A percentile compares a stretch with the other conserved stretches of the same genome.
These are phyloP conservation scores for Hericium erinaceus DNA, from an alignment of 768 basidiomycete species.

Conservation along the genomic window DNA sequence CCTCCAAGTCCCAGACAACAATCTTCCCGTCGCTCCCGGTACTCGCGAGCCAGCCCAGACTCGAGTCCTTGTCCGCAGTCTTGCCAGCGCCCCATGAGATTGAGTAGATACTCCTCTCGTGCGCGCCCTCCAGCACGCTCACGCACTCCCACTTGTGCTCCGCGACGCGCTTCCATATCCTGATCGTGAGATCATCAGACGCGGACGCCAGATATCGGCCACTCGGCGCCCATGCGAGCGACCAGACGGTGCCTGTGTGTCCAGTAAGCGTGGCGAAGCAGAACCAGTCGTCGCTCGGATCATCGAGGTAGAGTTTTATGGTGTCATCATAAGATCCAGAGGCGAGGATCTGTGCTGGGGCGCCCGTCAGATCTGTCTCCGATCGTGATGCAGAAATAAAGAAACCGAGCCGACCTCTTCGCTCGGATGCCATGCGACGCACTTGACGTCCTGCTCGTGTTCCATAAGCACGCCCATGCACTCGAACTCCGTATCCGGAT, in stretches of 20 bases:
- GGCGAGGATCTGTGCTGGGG: slow-evolving; percentile 69
- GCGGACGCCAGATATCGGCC: slow-evolving; percentile 79
- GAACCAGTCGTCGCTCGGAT: slow-evolving; percentile 92
- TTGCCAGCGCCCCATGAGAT: slow-evolving; percentile 55
- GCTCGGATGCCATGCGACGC: slow-evolving; percentile 86
- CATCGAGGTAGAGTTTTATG: slow-evolving; percentile 87
- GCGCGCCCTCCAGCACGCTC: slow-evolving; percentile 43
- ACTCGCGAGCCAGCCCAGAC: slow-evolving; percentile 77
- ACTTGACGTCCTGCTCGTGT: slow-evolving; percentile 94
- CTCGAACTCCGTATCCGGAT: slow-evolving; percentile 89
- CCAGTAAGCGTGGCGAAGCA: slow-evolving; percentile 75
- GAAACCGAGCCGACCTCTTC: slow-evolving; percentile 63
- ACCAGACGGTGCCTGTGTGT: slow-evolving; percentile 89
- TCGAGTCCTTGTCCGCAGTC: slow-evolving; percentile 17
- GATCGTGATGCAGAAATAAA: background rate
- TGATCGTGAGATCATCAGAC: slow-evolving; percentile 77
- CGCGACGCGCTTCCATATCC: slow-evolving; percentile 70
- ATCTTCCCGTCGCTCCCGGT: slow-evolving; percentile 81
- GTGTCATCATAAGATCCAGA: slow-evolving; percentile 97
- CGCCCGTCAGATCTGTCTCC: slow-evolving; percentile 8
- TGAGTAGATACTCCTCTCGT: slow-evolving; percentile 72
- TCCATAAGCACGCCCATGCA: slow-evolving; percentile 95
- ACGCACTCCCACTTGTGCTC: slow-evolving; percentile 58
- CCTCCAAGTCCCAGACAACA: slow-evolving; percentile 70
- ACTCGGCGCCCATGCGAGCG: slow-evolving; percentile 67